Evolutionary conservation across 140 eudicot species (phyloP).

Genomic region (Erigeron philadelphicus): DNA sequence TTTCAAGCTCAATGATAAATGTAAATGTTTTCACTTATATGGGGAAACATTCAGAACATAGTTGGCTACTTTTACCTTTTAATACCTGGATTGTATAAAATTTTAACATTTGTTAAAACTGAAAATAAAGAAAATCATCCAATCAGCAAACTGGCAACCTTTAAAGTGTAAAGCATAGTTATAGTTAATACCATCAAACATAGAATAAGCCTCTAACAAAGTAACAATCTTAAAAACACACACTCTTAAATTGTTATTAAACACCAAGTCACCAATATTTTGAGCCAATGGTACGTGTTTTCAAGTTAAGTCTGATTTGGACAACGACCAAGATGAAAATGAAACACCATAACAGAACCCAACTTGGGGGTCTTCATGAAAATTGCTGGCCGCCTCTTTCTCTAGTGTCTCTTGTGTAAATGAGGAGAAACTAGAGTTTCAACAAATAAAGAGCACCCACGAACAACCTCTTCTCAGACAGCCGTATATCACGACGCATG

Average conservation of each 20-base stretch:
- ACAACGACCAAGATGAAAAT: neutral
- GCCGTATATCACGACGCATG: neutral
- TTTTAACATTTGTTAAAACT: conserved; percentile 1
- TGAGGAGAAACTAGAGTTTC: conserved; percentile 24
- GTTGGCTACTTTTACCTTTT: too few species aligned
- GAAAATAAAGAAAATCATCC: too few species aligned
- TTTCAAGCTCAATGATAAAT: too few species aligned
- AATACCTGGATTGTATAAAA: conserved; percentile 12
- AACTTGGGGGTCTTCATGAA: conserved; percentile 14
- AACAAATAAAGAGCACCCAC: conserved; percentile 14
- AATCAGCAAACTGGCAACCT: too few species aligned
- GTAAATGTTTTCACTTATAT: too few species aligned
- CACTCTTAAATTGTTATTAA: too few species aligned
- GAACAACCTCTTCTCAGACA: neutral
- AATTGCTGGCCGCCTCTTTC: too few species aligned
- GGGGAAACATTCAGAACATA: neutral
- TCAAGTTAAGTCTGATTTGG: neutral
- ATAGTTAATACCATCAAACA: too few species aligned
- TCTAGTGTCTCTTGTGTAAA: neutral
- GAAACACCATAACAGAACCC: neutral
- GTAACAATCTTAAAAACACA: neutral
- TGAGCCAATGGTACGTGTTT: neutral
- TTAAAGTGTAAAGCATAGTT: too few species aligned
- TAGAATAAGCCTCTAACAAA: too few species aligned
- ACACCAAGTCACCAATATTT: neutral